phyloP scores from a whole-genome alignment of 192 early-diverging fungal species.

The Allomyces macrogynus region DNA sequence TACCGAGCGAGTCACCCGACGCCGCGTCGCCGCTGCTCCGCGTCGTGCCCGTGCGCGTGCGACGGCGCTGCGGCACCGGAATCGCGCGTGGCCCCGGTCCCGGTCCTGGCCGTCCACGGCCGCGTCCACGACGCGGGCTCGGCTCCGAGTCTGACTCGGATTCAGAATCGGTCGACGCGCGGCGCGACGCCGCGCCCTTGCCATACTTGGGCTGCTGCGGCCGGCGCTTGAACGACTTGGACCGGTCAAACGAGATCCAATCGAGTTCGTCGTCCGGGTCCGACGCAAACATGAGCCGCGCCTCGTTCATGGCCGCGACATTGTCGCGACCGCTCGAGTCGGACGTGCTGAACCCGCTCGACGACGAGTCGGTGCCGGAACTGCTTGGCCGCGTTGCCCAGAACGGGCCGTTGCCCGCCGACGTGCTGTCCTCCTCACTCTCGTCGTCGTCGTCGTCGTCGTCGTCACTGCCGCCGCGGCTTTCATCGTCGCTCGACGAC shows the following conservation, averaged over 20 bases:
- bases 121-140: not conserved
- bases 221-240: not conserved
- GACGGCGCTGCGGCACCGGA: not conserved
- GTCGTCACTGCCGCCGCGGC: too few relatives aligned
- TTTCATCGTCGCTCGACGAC: too few relatives aligned
- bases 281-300: slow-evolving; percentile 11
- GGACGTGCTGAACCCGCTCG: slow-evolving; percentile 12
- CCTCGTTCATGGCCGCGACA: slow-evolving; percentile 15
- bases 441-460: too few relatives aligned
- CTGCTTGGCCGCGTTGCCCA: too few relatives aligned
- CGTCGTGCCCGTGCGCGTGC: not conserved
- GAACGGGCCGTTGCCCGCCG: too few relatives aligned
- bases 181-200: not conserved
- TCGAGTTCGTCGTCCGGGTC: slow-evolving; percentile 5
- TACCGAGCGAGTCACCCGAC: not conserved
- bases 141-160: not conserved
- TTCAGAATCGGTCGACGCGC: too few relatives aligned
- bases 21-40: not conserved
- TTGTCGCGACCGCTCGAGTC: slow-evolving; percentile 11
- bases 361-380: slow-evolving; percentile 1
- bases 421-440: too few relatives aligned
- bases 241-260: slow-evolving; percentile 1
- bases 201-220: not conserved
- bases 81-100: too few relatives aligned
- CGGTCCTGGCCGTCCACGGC: not conserved